Evolutionary conservation across 2,329 filamentous ascomycete species (phyloP), one percentile per base, ranked within the genome.

Genomic region (Xylaria hypoxylon): DNA sequence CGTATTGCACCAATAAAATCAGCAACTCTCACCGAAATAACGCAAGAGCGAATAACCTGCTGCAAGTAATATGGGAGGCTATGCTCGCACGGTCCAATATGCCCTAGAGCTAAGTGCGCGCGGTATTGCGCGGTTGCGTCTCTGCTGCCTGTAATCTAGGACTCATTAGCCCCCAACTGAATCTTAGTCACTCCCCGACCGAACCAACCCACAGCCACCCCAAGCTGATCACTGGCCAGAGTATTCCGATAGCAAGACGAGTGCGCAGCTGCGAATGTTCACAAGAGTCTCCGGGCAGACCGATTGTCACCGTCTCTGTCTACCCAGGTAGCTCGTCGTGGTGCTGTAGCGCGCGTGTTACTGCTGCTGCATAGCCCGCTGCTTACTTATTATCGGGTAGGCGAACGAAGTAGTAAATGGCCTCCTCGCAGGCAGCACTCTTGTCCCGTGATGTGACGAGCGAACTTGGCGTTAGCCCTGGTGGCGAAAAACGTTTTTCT

Each of bases 121-220:
- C n/a, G n/a, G 4, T 7, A 31, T n/a, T 38, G 35, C 35, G 35
- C 35, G 35, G 10, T 17, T 10, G 47, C 11, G 47, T 17, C n/a
- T n/a, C 26, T 31, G 57, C 33, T 52, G 58, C 58, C 38, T 52
- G 19, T 11, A n/a, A n/a, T 38, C 31, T 2, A 38, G 56, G 56
- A 47, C 42, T 57, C 2, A 28, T 44, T 59, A 11, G 47, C 58
- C 58, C 58, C 58, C 58, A 60, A 50, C 10, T 24, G 3, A 31
- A 2, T 10, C 47, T 45, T 53, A 45, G 26, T 53, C 38, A 45
- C n/a, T 44, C 58, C 24, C 35, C 50, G 48, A 53, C 35, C 38
- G 40, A 45, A 53, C 38, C 28, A 8, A 53, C n/a, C 38, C 48
- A 61, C 57, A 61, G 59, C 59, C 59, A 61, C 59, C 48, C 44